Evolutionary conservation across 1,139 yeast genomes (phyloP).

Genomic region (Candida frijolesensis): DNA sequence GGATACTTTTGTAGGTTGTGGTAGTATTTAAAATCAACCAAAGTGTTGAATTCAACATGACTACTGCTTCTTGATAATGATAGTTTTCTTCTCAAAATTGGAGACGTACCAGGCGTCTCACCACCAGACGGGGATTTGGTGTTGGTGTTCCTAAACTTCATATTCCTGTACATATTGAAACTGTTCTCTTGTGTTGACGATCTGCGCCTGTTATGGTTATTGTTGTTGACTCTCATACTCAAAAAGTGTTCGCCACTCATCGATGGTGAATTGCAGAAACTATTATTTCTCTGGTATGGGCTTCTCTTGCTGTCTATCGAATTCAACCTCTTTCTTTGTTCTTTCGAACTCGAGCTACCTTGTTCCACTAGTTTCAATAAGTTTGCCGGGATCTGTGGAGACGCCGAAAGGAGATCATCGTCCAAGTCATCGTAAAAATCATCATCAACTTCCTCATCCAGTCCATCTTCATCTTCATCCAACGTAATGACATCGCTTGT

Average conservation of each 20-base stretch:
- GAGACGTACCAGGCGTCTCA: conserved; percentile 10
- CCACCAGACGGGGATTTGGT: conserved; percentile 7
- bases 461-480: conserved; percentile 15
- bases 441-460: conserved; percentile 22
- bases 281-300: not conserved
- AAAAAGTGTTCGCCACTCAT: conserved; percentile 3
- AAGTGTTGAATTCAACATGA: conserved; percentile 18
- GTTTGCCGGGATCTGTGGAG: conserved; percentile 70
- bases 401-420: conserved; percentile 57
- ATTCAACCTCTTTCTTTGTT: conserved; percentile 1
- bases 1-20: conserved; percentile 34
- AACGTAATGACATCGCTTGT: conserved; percentile 2
- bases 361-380: conserved; percentile 57
- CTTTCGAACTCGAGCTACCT: conserved; percentile 18
- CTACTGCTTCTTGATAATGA: conserved; percentile 5
- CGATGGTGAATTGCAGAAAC: conserved; percentile 1
- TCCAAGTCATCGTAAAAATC: conserved; percentile 50
- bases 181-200: conserved; percentile 33
- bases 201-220: conserved; percentile 26
- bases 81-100: conserved; percentile 9
- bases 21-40: conserved; percentile 40
- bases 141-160: conserved; percentile 25
- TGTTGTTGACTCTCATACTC: conserved; percentile 1
- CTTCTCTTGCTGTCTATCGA: conserved; percentile 4
- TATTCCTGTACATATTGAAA: conserved; percentile 18